Base-by-base conservation (phyloP, 2,329 filamentous ascomycete species). In the Sporothrix pallida region DNA sequence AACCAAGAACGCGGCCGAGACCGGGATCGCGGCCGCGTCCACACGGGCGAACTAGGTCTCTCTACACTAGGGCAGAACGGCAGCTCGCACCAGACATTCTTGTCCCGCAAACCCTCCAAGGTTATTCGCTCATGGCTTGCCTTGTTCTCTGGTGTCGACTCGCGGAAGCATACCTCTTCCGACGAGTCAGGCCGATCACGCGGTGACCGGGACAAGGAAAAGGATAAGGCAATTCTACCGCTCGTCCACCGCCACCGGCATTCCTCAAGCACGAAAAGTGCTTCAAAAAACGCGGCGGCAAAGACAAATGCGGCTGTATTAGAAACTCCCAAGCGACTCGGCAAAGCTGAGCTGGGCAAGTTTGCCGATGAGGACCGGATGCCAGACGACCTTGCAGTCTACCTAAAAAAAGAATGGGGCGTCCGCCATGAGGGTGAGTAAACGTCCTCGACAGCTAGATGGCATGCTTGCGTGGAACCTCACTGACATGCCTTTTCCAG, bases 301-400 rank as follows among this genome's bases (percentile, higher is more conserved):
- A 72, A 70, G 26, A 56, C 67, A 8, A 17, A 44, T 3, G 63
- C 13, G 10, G 31, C 37, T 8, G 37, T 37, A 20, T 12, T n/a
- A 0, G 56, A 54, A 10, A 8, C 2, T 63, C 71, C 67, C n/a
- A 71, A 72, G 62, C 75, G 77, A 6, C 72, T 78, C 5, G 76
- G 87, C 80, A 86, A 87, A 86, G 82, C 85, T 79, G 91, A 94
- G 78, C 84, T 95, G 15, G 93, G 93, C 0, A 89, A 89, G 37
- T 90, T 92, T 81, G 91, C 91, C 0, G 85, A 93, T 77, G 93
- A 95, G 80, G 88, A 90, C 56, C 86, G 88, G 76, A 95, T 95
- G 93, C 93, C 93, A 0, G 82, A 84, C 9, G 92, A 89, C 89
- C 86, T 95, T 0, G 85, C 87, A 17, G 84, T 84, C 15, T 83